Evolutionary conservation across 2,329 filamentous ascomycete genomes (phyloP), one percentile per base, ranked within the genome.

Genomic region (Aspergillus novofumigatus): DNA sequence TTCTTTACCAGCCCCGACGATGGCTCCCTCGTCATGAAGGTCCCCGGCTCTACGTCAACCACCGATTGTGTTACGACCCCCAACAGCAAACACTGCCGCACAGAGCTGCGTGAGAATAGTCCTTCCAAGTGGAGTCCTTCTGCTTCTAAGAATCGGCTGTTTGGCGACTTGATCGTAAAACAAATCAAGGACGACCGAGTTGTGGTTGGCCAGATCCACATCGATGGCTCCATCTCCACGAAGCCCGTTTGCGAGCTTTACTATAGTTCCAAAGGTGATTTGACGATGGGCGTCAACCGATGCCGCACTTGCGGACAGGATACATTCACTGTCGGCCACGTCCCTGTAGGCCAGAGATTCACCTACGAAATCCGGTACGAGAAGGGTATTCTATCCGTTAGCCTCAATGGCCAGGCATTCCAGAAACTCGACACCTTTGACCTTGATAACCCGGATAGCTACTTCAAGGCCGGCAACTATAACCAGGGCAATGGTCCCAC

Each of bases 41-140:
- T 77, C 1, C 73, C 75, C 1, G 74, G 74, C 8, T 71, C 69
- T 9, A 65, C 69, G 1, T 58, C 60, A 17, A 63, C 54, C 29
- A 62, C 71, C 1, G 64, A 62, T 7, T 78, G 75, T 57, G 74
- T 77, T 7, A 77, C 69, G 2, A 78, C 76, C 0, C 59, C 68
- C 1, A 70, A 76, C 65, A 77, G 74, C 63, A 55, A 71, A 49
- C 76, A 78, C 60, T 78, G 76, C 61, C 75, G 75, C 28, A 76
- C 73, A 9, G 76, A 78, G 62, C 65, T 79, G 11, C 74, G 75
- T 20, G 76, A 79, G 65, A 56, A 52, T 17, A 63, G 52, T 29
- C 74, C 73, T 6, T 50, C 50, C 8, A 61, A 54, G 1, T 66
- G 75, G 74, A 63, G 68, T 47, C 72, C 75, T 7, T 69, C 65